Evolutionary conservation across 2,329 filamentous ascomycete species (phyloP), one percentile per base, ranked within the genome.

Genomic region (Huntiella omanensis): DNA sequence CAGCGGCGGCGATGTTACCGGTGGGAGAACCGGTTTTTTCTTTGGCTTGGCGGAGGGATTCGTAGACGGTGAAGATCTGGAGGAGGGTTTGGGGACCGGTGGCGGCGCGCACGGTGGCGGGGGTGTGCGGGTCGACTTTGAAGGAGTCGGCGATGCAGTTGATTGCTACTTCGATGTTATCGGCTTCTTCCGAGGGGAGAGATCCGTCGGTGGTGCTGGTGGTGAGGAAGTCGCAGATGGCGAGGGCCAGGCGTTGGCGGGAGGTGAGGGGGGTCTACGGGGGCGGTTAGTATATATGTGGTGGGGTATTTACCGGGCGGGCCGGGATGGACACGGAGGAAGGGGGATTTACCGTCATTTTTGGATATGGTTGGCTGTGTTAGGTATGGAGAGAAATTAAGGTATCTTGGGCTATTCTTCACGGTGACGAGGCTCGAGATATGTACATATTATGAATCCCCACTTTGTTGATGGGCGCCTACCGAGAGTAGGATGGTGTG

Each of bases 131-230:
- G 64, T 96, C 86, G 57, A 98, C 82, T 63, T 92, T 85, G 75
- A 96, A 98, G 55, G 82, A 81, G 61, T 96, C 88, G 54, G 80
- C 75, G 62, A 98, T 96, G 67, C 88, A 95, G 66, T 87, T 87
- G 60, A 83, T 73, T 54, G 91, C 91, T 45, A 98, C 80, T 60
- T 98, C 91, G 61, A 98, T 83, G 52, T 81, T 88, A 59, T 98
- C 91, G 55, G 80, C 76, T 62, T 98, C 88, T 56, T 96, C 91
- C 56, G 80, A 67, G 46, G 80, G 73, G 49, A 98, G 74, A 39
- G 86, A 93, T 57, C 91, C 91, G 61, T 98, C 91, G 52, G 77
- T 80, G 55, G 85, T 68, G 40, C 86, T 93, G 50, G 75, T 78
- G 56, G 74, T 74, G 51, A 98, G 80, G 69, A 94, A 98, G 67